Evolutionary conservation across 345 rosid genomes (phyloP), one percentile per base, ranked within the genome.

Genomic region (Bretschneidera sinensis): DNA sequence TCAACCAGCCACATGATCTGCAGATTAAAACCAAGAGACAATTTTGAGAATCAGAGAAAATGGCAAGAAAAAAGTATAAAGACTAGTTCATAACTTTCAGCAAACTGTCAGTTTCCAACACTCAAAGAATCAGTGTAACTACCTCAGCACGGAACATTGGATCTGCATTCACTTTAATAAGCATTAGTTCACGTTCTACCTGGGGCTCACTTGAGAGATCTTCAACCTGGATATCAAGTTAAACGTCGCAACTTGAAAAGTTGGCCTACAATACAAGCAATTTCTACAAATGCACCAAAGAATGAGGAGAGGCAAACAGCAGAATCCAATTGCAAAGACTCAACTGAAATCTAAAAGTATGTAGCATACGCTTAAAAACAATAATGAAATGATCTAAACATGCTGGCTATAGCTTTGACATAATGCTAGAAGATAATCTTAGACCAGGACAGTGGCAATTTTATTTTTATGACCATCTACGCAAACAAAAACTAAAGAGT

Each of bases 1-100:
- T 82, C 95, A 67, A 84, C 91, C 60, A 94, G 71, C 96, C 92
- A 84, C 97, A 84, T 90, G 55, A 94, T 79, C 99, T 92, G 81
- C 49, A 74, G 21, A 76, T 66, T 17, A 48, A 50, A 51, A 16
- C 33, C 71, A 65, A 72, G 53, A 67, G 8, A 58, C 48, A 66
- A 24, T 9, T 35, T 28, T 21, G 17, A 34, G 8, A 19, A 45
- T 18, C 21, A 60, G 28, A 23, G 49, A 45, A 43, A 51, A 17
- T 62, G 49, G 56, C 69, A 72, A 62, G 55, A 18, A 47, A 45
- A 10, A 45, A 47, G 16, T 9, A 9, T n/a, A 39, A 11, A 39
- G 45, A 54, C 25, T 50, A 55, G 13, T 20, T 17, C 16, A 45
- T 4, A 53, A 22, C 8, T 3, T 28, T 28, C 16, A 14, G 1